phyloP scores from a whole-genome alignment of 352 stramenopile genomes.

The Pythium sukuiense region DNA sequence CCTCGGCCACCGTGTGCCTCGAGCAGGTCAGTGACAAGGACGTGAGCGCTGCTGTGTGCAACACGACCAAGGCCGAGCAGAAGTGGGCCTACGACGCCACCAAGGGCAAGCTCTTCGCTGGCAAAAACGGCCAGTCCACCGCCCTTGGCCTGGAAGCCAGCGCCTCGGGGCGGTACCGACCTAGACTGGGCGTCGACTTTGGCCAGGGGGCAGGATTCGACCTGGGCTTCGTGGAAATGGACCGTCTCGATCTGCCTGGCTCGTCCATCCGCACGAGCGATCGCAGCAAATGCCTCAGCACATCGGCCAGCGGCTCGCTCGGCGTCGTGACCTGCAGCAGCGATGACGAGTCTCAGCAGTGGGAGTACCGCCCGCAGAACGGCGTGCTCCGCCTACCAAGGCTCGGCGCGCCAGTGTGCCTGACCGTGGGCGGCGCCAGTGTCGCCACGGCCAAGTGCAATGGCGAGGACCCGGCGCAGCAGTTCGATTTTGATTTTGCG shows the following conservation, averaged over 20 bases:
- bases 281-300: constrained; percentile 1
- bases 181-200: background rate
- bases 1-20: background rate
- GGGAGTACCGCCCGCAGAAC: constrained; percentile 16
- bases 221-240: constrained; percentile 4
- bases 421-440: background rate
- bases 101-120: constrained; percentile 2
- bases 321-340: background rate
- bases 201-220: background rate
- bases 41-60: background rate
- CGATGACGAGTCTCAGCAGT: constrained; percentile 14
- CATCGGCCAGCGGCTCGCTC: background rate
- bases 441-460: background rate
- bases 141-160: background rate
- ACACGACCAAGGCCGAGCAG: constrained; percentile 6
- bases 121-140: background rate
- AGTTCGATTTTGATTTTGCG: constrained; percentile 7
- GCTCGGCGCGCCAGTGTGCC: constrained; percentile 4
- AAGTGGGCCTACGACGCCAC: constrained; percentile 8
- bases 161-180: background rate
- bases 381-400: constrained; percentile 1
- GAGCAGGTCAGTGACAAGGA: background rate
- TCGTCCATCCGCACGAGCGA: constrained; percentile 1
- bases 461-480: background rate
- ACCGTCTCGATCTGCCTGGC: constrained; percentile 8